These are phyloP conservation scores for Carpinus viminea DNA, from an alignment of 306 rosid species.

Conservation along the genomic window DNA sequence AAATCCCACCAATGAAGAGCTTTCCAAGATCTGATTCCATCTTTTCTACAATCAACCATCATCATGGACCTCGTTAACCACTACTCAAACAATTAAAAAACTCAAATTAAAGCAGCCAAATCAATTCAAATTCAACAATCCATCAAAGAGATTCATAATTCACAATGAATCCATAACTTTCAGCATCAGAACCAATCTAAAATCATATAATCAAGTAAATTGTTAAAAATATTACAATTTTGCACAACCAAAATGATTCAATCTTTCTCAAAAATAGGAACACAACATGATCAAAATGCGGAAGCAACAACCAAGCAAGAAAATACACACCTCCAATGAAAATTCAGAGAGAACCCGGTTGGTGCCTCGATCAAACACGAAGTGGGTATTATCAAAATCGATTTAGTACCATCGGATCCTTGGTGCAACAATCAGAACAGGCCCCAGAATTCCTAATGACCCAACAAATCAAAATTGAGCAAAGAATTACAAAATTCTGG, in stretches of 20 bases:
- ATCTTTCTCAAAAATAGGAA: constrained; percentile 28
- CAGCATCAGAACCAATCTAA: constrained; percentile 35
- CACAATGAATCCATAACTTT: constrained; percentile 22
- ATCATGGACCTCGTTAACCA: constrained; percentile 32
- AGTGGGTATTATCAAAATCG: constrained; percentile 53
- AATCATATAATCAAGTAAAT: constrained; percentile 21
- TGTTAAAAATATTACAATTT: constrained; percentile 23
- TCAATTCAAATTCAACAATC: constrained; percentile 22
- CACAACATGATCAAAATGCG: constrained; percentile 57
- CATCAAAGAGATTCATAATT: constrained; percentile 32
- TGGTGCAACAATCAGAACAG: constrained; percentile 44
- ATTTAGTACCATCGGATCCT: constrained; percentile 71
- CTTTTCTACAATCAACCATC: constrained; percentile 48
- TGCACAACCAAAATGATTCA: constrained; percentile 25
- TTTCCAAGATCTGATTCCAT: constrained; percentile 97
- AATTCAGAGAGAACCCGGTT: constrained; percentile 61
- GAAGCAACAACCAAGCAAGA: constrained; percentile 33
- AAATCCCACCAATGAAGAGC: constrained; percentile 99
- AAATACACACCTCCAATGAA: constrained; percentile 48
- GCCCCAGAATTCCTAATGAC: constrained; percentile 41
- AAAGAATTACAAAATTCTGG: neutral
- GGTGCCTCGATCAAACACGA: constrained; percentile 57
- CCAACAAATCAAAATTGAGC: constrained; percentile 28
- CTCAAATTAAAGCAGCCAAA: constrained; percentile 27
- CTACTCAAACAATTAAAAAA: constrained; percentile 34